Evolutionary conservation across 371 early-diverging fungal species (phyloP), one percentile per base, ranked within the genome.

Genomic region (Umbelopsis sp.): DNA sequence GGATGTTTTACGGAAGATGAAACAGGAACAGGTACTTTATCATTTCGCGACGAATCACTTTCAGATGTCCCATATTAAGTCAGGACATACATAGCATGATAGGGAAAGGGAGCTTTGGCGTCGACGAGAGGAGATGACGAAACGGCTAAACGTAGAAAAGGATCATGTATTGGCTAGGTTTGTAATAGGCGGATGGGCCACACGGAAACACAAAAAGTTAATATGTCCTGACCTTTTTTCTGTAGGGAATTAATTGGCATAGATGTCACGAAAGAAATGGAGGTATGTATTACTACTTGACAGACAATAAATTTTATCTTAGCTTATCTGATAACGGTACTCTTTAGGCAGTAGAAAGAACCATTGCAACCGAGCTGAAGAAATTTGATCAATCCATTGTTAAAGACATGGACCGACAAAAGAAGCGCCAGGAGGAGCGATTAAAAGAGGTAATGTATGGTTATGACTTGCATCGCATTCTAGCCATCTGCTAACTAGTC

Each of bases 161-260:
- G 76, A 82, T 8, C 73, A 65, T 38, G 7, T 78, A 3, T 67
- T 75, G 63, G 78, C 82, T 68, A 76, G 78, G 82, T 81, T 70
- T 66, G 57, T 52, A 20, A 29, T n/a, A 32, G 50, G 46, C 48
- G 9, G 24, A 2, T 5, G 25, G 25, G 24, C 37, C 25, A 50
- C 18, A 41, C 57, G 29, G 29, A 4, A 29, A 20, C 22, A 63
- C 32, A 38, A 5, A 48, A 48, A 45, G 9, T 46, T 50, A 37
- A 29, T 29, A 24, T 37, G 9, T 29, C 9, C 11, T 22, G 46
- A 20, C 41, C 25, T 18, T 4, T 35, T 22, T 44, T 46, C 11
- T 35, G 24, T 66, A 78, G 78, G 63, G 69, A 69, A 14, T 65
- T 70, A 57, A 78, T 70, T 57, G 72, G 74, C 20, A 50, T 67